phyloP scores from a whole-genome alignment of 2,329 filamentous ascomycete species.

The Helicocarpus griseus region DNA sequence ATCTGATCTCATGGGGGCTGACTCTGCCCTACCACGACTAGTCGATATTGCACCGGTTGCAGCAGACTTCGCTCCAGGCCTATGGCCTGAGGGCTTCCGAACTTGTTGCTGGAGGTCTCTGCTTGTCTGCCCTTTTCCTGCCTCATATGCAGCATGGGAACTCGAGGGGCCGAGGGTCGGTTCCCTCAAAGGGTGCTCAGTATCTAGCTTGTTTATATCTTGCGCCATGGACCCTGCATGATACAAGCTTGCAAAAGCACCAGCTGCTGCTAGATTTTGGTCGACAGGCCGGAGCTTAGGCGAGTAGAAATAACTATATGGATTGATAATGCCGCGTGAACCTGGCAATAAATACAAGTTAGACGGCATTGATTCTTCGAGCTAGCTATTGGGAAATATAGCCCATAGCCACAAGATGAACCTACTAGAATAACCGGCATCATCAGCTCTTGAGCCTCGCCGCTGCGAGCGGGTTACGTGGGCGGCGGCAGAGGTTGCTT shows the following conservation, averaged over 20 bases:
- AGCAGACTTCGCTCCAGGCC: constrained; percentile 56
- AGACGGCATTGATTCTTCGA: background rate
- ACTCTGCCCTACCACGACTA: constrained; percentile 51
- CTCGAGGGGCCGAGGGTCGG: constrained; percentile 54
- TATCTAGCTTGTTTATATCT: constrained; percentile 47
- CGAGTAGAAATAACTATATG: constrained; percentile 39
- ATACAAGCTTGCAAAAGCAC: constrained; percentile 60
- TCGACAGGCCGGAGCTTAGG: constrained; percentile 63
- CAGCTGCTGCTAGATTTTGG: constrained; percentile 45
- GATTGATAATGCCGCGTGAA: background rate
- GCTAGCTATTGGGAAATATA: background rate
- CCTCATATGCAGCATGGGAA: constrained; percentile 63
- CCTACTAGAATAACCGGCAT: background rate
- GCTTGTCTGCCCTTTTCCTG: constrained; percentile 21
- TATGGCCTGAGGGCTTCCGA: background rate
- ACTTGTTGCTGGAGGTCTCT: background rate
- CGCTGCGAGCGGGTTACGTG: background rate
- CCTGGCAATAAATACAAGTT: background rate
- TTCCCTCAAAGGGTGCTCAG: constrained; percentile 48
- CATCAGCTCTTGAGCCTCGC: background rate
- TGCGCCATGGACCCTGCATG: constrained; percentile 56
- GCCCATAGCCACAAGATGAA: background rate
- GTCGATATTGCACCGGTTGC: constrained; percentile 61
- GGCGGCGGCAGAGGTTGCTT: background rate
- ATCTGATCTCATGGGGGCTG: constrained; percentile 50